These are phyloP conservation scores for Citrullus amarus DNA, from an alignment of 306 rosid genomes.

Conservation along the genomic window DNA sequence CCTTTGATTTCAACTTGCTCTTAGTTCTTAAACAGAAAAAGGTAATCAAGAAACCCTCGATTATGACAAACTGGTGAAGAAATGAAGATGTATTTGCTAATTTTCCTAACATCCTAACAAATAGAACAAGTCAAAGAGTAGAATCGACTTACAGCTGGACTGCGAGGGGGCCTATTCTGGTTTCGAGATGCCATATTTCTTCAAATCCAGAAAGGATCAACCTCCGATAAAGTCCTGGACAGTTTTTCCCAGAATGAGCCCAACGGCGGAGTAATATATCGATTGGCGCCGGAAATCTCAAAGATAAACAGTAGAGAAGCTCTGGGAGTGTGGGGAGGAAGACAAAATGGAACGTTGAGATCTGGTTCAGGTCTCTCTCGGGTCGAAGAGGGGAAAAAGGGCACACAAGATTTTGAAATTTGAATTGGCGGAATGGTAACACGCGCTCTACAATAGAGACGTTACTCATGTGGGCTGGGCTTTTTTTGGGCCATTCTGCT, in stretches of 20 bases:
- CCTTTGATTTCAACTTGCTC: not conserved
- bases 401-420: constrained; percentile 7
- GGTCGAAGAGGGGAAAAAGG: constrained; percentile 5
- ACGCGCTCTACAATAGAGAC: constrained; percentile 9
- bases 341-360: constrained; percentile 5
- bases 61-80: not conserved
- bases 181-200: constrained; percentile 59
- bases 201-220: not conserved
- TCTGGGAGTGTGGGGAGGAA: not conserved
- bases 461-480: constrained; percentile 2
- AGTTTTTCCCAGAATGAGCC: not conserved
- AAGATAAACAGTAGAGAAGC: not conserved
- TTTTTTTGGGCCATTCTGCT: not conserved
- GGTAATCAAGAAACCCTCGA: not conserved
- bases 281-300: not conserved
- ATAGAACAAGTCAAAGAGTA: not conserved
- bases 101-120: not conserved
- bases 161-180: constrained; percentile 75
- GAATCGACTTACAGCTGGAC: constrained; percentile 40
- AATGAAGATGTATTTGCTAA: not conserved
- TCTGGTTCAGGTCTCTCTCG: not conserved
- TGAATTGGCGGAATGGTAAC: not conserved
- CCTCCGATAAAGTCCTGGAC: not conserved
- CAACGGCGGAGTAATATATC: not conserved
- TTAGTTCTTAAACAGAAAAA: not conserved